These are phyloP conservation scores for Populus tomentosa DNA, from an alignment of 441 rosid species.

Conservation along the genomic window DNA sequence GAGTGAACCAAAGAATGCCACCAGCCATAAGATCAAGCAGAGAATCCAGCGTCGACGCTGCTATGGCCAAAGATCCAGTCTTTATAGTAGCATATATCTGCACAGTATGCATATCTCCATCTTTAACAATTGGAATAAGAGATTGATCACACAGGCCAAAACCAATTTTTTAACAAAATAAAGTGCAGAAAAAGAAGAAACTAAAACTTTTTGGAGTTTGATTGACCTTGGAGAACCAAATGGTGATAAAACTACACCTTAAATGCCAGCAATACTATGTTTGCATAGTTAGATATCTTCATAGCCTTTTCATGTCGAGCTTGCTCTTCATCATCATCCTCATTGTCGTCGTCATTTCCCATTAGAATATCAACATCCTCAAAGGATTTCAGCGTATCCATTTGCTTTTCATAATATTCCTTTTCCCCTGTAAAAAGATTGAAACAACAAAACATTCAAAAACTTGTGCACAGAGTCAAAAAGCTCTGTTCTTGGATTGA, in stretches of 20 bases:
- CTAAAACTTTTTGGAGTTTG: not conserved
- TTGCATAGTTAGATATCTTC: conserved; percentile 59
- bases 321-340: conserved; percentile 37
- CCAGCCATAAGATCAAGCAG: conserved; percentile 93
- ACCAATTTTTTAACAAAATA: not conserved
- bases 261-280: conserved; percentile 27
- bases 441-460: not conserved
- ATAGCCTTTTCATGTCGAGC: conserved; percentile 62
- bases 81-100: conserved; percentile 75
- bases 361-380: conserved; percentile 63
- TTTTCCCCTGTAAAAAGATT: conserved; percentile 47
- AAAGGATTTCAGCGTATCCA: conserved; percentile 66
- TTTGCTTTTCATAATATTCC: conserved; percentile 71
- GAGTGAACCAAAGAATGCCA: conserved; percentile 88
- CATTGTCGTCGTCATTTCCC: conserved; percentile 23
- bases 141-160: not conserved
- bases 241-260: conserved; percentile 41
- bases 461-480: too few relatives aligned
- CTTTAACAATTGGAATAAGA: not conserved
- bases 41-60: conserved; percentile 91
- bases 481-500: not conserved
- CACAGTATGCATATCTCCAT: not conserved
- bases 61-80: conserved; percentile 91
- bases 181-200: not conserved
- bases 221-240: too few relatives aligned